Evolutionary conservation across 148 eudicot genomes (phyloP), one percentile per base, ranked within the genome.

Genomic region (Arctostaphylos glauca): DNA sequence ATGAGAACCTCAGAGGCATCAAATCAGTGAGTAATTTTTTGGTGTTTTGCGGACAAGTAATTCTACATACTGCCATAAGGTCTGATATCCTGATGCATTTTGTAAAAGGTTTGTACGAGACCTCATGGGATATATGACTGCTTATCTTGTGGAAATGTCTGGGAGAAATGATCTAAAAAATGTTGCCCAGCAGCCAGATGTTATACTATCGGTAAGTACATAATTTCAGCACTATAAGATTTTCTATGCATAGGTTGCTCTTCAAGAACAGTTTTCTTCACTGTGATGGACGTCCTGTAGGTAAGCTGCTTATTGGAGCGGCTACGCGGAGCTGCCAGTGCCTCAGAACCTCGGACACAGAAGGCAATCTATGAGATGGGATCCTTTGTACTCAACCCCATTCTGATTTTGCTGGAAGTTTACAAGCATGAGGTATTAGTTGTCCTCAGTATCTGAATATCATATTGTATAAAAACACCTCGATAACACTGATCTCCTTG

Each of bases 291-390:
- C 68, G 75, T 81, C 66, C 67, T 64, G 74, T 85, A 96, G 99
- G 93, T 94, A 76, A 91, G 90, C 81, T 96, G 98, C 91, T 86
- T 94, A 86, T 87, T 94, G 86, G 99, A 96, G 86, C 93, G 99
- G 70, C 92, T 96, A 84, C 96, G 97, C 86, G 99, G 99, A 84
- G 94, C 91, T 89, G 93, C 98, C 73, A 87, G 94, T 88, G 99
- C 97, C 68, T 89, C 95, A 76, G 98, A 96, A 87, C 95, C 99
- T 85, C 91, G 95, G 81, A 94, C 92, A 55, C 98, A 92, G 85
- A 93, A 89, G 86, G 98, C 99, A 83, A 87, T 93, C 82, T 96
- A 92, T 89, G 94, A 94, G 87, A 89, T 96, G 88, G 99, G 99
- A 59, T 85, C 89, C 80, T 89, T 96, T 68, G 89, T 94, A 52